Conservation (phyloP, 352 stramenopile species). For the Pseudoperonospora humuli region DNA sequence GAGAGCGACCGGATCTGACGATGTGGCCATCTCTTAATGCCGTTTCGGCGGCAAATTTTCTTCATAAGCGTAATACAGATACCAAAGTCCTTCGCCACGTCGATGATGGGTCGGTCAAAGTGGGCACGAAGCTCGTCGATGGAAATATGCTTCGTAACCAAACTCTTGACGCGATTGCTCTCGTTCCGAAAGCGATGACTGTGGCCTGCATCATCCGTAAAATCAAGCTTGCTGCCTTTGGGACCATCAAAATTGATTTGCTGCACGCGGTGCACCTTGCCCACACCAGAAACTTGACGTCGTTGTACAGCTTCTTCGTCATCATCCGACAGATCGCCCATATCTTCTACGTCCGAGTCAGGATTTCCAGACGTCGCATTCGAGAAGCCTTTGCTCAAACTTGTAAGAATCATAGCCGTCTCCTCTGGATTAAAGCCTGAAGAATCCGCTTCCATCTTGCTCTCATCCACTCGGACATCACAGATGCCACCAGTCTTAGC, state of each 20-base stretch:
- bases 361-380: background rate
- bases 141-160: slow-evolving; percentile 85
- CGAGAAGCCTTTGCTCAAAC: slow-evolving; percentile 60
- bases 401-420: slow-evolving; percentile 82
- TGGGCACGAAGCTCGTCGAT: slow-evolving; percentile 79
- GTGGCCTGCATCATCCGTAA: slow-evolving; percentile 63
- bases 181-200: slow-evolving; percentile 73
- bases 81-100: slow-evolving; percentile 86
- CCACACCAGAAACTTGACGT: slow-evolving; percentile 6
- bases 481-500: slow-evolving; percentile 11
- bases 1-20: slow-evolving; percentile 77
- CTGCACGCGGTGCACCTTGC: slow-evolving; percentile 48
- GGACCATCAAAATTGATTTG: slow-evolving; percentile 71
- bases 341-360: slow-evolving; percentile 44
- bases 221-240: slow-evolving; percentile 65
- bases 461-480: slow-evolving; percentile 9
- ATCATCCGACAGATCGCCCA: slow-evolving; percentile 37
- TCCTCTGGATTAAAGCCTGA: slow-evolving; percentile 57
- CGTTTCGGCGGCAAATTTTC: slow-evolving; percentile 78
- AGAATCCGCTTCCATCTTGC: slow-evolving; percentile 7
- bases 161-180: slow-evolving; percentile 82
- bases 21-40: slow-evolving; percentile 67
- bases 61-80: slow-evolving; percentile 90
- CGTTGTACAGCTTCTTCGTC: slow-evolving; percentile 25
- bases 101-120: slow-evolving; percentile 83